These are phyloP conservation scores for Ustilago bromivora DNA, from an alignment of 1,284 basidiomycete species.

Conservation along the genomic window DNA sequence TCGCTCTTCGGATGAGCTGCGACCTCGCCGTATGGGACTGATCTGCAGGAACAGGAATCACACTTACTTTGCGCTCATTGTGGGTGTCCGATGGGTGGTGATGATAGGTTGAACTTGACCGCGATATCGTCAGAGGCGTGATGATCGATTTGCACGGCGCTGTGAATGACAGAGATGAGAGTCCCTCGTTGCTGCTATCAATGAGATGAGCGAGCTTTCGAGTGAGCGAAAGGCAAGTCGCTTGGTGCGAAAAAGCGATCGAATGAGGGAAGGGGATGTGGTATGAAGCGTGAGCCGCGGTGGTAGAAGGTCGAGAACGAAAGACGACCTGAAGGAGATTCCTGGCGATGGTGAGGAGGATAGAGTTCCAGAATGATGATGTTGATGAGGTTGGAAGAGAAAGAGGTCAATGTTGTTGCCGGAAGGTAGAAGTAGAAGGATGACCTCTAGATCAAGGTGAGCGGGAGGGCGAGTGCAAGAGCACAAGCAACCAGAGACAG, in stretches of 20 bases:
- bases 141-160: background rate
- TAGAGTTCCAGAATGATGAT: background rate
- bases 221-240: background rate
- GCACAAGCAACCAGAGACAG: background rate
- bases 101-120: background rate
- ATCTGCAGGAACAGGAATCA: background rate
- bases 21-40: background rate
- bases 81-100: background rate
- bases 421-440: background rate
- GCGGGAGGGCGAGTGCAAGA: background rate
- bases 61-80: constrained; percentile 49
- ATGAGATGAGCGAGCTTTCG: background rate
- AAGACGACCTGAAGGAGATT: background rate
- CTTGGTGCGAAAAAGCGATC: background rate
- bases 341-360: constrained; percentile 1
- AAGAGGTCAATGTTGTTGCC: background rate
- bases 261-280: background rate
- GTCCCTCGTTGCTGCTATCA: background rate
- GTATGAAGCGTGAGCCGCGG: background rate
- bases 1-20: background rate
- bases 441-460: background rate
- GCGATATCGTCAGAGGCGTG: background rate
- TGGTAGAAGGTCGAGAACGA: background rate
- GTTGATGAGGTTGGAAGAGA: background rate
- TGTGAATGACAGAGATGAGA: background rate